Percentiles rank a stretch among this genome's conserved stretches.
Conservation (phyloP, 805 yeast genomes). For the Ogataea methylovora region DNA sequence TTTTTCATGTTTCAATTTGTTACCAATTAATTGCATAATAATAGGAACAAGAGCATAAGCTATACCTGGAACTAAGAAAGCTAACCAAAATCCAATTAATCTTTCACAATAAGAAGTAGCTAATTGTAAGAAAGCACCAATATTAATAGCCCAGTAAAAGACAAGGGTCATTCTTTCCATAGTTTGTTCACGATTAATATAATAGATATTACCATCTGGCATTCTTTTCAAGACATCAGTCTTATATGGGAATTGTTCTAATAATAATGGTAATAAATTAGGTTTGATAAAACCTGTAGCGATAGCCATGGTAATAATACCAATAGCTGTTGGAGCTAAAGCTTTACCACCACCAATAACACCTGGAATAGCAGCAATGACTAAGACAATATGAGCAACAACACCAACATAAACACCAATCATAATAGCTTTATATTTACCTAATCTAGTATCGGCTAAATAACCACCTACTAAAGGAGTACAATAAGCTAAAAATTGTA, state of each 20-base stretch:
- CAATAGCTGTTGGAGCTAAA: conserved; percentile 34
- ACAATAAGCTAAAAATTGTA: conserved; percentile 42
- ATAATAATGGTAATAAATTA: conserved; percentile 39
- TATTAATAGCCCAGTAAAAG: conserved; percentile 49
- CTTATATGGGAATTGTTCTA: conserved; percentile 59
- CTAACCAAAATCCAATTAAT: conserved; percentile 47
- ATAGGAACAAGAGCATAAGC: conserved; percentile 46
- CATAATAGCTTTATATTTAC: conserved; percentile 42
- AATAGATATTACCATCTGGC: conserved; percentile 60
- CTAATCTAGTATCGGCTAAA: conserved; percentile 40
- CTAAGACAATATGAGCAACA: conserved; percentile 38
- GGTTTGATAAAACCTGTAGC: conserved; percentile 53
- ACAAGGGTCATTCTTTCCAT: conserved; percentile 32
- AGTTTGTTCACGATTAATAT: conserved; percentile 39
- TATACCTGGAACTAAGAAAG: conserved; percentile 47
- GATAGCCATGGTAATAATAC: conserved; percentile 29
- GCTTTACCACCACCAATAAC: conserved; percentile 32
- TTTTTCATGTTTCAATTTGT: conserved; percentile 24
- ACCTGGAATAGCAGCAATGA: conserved; percentile 42
- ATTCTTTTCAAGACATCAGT: conserved; percentile 51
- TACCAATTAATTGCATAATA: conserved; percentile 30
- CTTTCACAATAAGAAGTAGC: conserved; percentile 46
- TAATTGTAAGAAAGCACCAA: conserved; percentile 46
- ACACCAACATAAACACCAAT: conserved; percentile 40
- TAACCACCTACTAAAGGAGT: conserved; percentile 48